Evolutionary conservation across 805 yeast species (phyloP).

Genomic region (Yarrowia yakushimensis): DNA sequence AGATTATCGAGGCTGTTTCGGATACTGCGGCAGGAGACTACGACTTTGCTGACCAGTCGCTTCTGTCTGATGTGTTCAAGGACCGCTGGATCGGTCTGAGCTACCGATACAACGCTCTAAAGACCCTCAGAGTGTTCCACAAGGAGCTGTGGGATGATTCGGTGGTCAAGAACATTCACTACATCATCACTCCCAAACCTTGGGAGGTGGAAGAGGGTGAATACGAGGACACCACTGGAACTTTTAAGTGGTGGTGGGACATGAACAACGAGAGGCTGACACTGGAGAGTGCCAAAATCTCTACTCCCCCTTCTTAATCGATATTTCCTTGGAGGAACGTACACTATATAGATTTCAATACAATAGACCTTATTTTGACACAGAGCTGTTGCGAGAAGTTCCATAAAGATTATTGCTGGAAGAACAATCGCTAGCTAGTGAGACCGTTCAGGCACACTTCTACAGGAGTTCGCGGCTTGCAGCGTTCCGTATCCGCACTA

Average conservation of each 20-base stretch:
- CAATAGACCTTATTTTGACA: not conserved
- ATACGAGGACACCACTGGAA: conserved; percentile 44
- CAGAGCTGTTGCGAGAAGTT: not conserved
- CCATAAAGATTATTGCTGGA: not conserved
- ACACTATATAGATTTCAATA: not conserved
- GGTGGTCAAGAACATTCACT: conserved; percentile 55
- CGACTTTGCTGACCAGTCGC: conserved; percentile 57
- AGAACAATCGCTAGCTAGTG: not conserved
- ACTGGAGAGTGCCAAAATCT: not conserved
- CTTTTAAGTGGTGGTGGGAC: conserved; percentile 52
- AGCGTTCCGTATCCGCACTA: no score
- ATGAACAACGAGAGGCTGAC: conserved; percentile 32
- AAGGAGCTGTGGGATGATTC: conserved; percentile 46
- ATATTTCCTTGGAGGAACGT: not conserved
- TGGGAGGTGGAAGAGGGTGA: conserved; percentile 46
- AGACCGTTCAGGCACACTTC: not conserved
- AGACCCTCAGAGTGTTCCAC: conserved; percentile 49
- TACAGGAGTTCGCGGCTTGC: no score
- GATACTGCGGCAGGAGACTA: conserved; percentile 43
- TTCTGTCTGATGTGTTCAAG: conserved; percentile 52
- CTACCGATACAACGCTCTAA: conserved; percentile 54
- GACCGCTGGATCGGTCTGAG: conserved; percentile 51
- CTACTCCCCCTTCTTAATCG: conserved; percentile 9
- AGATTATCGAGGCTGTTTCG: conserved; percentile 44
- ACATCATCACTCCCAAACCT: conserved; percentile 57